Evolutionary conservation across 306 rosid genomes (phyloP).

Genomic region (Parietaria judaica): DNA sequence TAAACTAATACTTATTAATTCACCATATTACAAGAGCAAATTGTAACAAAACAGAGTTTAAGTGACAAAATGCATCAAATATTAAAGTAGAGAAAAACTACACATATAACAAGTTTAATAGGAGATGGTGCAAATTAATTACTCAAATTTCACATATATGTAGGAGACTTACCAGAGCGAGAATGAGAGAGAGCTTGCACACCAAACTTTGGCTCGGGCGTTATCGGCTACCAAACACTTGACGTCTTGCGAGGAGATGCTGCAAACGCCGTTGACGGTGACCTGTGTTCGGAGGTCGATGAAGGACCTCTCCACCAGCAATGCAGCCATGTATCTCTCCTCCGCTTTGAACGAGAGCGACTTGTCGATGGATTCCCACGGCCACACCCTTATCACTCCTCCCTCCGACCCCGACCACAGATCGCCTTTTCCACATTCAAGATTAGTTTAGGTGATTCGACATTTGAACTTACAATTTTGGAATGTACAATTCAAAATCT

Average conservation of each 20-base stretch:
- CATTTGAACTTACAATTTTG: too few relatives aligned
- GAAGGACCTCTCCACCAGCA: constrained; percentile 84
- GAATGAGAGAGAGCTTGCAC: constrained; percentile 64
- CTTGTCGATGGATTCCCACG: constrained; percentile 91
- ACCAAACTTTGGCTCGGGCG: constrained; percentile 77
- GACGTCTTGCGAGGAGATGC: constrained; percentile 91
- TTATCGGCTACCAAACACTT: constrained; percentile 64
- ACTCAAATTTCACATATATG: too few relatives aligned
- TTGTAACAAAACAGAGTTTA: too few relatives aligned
- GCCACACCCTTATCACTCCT: constrained; percentile 85
- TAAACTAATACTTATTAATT: too few relatives aligned
- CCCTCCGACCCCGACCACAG: constrained; percentile 96
- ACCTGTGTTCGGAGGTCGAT: constrained; percentile 78
- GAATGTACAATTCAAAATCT: neutral
- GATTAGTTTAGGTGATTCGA: neutral
- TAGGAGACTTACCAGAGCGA: constrained; percentile 52
- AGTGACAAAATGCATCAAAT: too few relatives aligned
- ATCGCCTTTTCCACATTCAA: constrained; percentile 42
- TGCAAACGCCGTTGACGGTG: constrained; percentile 83
- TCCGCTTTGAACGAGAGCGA: constrained; percentile 78
- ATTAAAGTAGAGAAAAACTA: too few relatives aligned
- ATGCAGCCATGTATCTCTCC: constrained; percentile 96
- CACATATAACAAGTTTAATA: too few relatives aligned
- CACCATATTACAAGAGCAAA: too few relatives aligned
- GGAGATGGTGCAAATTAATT: too few relatives aligned